Conservation (phyloP, 306 rosid species). For the Malus sylvestris region DNA sequence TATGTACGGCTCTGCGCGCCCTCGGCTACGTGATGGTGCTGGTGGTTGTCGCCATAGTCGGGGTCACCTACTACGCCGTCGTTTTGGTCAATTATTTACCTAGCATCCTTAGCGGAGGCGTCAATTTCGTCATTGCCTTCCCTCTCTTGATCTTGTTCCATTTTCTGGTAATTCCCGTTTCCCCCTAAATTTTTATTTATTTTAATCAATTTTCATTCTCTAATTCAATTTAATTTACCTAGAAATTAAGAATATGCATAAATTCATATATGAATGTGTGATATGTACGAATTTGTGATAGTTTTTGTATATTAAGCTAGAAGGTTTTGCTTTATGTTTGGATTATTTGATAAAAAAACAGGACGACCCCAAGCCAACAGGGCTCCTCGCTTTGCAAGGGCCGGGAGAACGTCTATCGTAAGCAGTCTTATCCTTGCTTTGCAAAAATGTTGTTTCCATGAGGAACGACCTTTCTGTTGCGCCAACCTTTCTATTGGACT, state of each 20-base stretch:
- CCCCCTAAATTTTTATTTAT: background rate
- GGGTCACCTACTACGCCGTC: constrained; percentile 56
- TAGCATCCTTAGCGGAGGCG: constrained; percentile 37
- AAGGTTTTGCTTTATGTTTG: background rate
- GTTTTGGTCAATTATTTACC: constrained; percentile 57
- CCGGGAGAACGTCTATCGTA: too few relatives aligned
- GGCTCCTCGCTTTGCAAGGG: too few relatives aligned
- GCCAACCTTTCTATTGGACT: background rate
- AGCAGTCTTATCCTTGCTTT: too few relatives aligned
- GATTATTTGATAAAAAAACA: background rate
- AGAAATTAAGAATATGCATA: background rate
- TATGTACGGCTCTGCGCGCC: constrained; percentile 49
- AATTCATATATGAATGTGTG: background rate
- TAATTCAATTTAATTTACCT: background rate
- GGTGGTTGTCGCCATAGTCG: constrained; percentile 41
- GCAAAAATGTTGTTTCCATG: too few relatives aligned
- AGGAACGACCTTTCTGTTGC: too few relatives aligned
- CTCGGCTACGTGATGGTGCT: constrained; percentile 61
- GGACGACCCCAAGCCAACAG: too few relatives aligned
- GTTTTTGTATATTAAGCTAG: background rate
- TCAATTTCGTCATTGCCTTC: constrained; percentile 29
- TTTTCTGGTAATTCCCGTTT: constrained; percentile 38
- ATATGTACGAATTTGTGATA: background rate
- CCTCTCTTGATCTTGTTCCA: constrained; percentile 51
- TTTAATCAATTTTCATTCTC: background rate